phyloP scores from a whole-genome alignment of 2,329 filamentous ascomycete genomes.

The Amauroascus niger region DNA sequence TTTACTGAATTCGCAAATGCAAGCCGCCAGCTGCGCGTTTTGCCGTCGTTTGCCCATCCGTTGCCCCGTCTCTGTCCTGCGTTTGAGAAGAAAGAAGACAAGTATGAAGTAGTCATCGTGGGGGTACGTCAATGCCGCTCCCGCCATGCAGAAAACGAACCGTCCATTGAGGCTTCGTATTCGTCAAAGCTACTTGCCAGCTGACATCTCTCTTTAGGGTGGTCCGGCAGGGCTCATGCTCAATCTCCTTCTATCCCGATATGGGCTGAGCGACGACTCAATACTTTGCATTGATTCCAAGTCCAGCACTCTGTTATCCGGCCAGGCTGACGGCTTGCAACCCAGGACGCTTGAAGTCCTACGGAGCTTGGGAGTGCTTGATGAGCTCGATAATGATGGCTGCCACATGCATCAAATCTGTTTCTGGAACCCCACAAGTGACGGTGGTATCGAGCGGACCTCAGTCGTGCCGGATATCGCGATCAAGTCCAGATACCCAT shows the following conservation, averaged over 20 bases:
- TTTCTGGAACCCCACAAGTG: slow-evolving; percentile 48
- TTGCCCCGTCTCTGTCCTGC: slow-evolving; percentile 28
- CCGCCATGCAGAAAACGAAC: background rate
- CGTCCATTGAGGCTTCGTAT: background rate
- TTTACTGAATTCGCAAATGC: slow-evolving; percentile 11
- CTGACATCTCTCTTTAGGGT: slow-evolving; percentile 20
- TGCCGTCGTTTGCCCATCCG: slow-evolving; percentile 42
- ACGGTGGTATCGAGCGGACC: slow-evolving; percentile 21
- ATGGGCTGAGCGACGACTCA: slow-evolving; percentile 34
- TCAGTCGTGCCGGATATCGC: slow-evolving; percentile 7
- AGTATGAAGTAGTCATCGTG: slow-evolving; percentile 37
- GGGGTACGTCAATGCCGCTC: slow-evolving; percentile 25
- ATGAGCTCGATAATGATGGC: slow-evolving; percentile 46
- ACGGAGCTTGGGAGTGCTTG: slow-evolving; percentile 38
- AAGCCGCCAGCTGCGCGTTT: slow-evolving; percentile 13
- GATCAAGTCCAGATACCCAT: slow-evolving; percentile 43
- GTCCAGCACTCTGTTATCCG: slow-evolving; percentile 31
- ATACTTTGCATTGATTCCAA: slow-evolving; percentile 38
- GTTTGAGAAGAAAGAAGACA: slow-evolving; percentile 17
- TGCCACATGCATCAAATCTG: slow-evolving; percentile 50
- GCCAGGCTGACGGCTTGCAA: slow-evolving; percentile 38
- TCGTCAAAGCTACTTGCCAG: background rate
- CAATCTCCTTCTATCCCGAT: slow-evolving; percentile 35
- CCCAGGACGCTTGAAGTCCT: slow-evolving; percentile 38
- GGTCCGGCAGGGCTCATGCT: slow-evolving; percentile 39